Evolutionary conservation across 352 stramenopile genomes (phyloP), one percentile per base, ranked within the genome.

Genomic region (Aphanomyces euteiches): DNA sequence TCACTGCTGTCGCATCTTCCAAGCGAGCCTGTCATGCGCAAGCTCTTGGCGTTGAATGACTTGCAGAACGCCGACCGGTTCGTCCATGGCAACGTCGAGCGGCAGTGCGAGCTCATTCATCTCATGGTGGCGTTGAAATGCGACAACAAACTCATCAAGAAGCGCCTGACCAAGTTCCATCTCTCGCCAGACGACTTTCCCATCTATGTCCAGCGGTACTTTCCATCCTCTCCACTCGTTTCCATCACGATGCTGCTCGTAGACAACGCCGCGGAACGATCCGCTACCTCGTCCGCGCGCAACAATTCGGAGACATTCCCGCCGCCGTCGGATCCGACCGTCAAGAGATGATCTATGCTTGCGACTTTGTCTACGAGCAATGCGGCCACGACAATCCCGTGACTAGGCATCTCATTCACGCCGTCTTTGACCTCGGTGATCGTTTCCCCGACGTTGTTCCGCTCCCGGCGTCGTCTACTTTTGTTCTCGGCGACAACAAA

Each of bases 61-160:
- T 73, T 91, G 8, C 72, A 75, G 4, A 78, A 78, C 4, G 85
- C 78, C 5, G 85, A 93, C 67, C 28, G 76, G 47, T 90, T 87
- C 67, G 82, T 87, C 37, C 74, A 78, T 19, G 67, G 72, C 19
- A 67, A 79, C 19, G 43, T 56, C 7, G 67, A 72, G 17, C 76
- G 78, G 3, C 85, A 90, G 68, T 56, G 74, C 7, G 7, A 71
- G 45, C 89, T 81, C 56, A 71, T 93, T 34, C 75, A 85, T 47
- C 74, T 79, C 66, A 69, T 93, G 17, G 78, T 93, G 10, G 64
- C 81, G 39, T 13, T 54, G 50, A 73, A 80, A 40, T 63, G 80
- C 7, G 60, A 77, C 8, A 82, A 91, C 73, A 90, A 92, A 73
- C 58, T 88, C 45, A 81, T 92, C 72, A 89, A 89, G 69, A 90